phyloP scores from a whole-genome alignment of 306 rosid genomes.

The Clitoria ternatea region DNA sequence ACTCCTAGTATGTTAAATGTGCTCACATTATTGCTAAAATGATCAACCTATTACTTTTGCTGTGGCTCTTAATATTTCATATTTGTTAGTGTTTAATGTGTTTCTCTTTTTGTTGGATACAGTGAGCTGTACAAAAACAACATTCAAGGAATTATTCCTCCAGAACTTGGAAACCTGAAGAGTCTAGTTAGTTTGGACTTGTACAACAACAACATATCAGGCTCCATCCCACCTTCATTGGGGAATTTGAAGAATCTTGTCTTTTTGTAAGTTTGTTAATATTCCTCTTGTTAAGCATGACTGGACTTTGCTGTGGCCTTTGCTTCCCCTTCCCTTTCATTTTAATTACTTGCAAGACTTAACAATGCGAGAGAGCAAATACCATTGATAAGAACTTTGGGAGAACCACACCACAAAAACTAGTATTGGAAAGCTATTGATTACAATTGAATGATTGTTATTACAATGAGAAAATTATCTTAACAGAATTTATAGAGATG shows the following conservation, averaged over 20 bases:
- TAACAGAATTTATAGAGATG: no score
- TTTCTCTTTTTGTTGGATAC: conserved; percentile 19
- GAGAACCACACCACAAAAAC: no score
- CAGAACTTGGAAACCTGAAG: conserved; percentile 78
- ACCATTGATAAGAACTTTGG: conserved; percentile 5
- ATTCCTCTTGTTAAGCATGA: neutral
- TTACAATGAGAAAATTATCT: no score
- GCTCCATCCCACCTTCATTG: conserved; percentile 68
- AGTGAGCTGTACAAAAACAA: conserved; percentile 94
- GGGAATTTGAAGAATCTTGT: conserved; percentile 87
- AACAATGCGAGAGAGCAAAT: neutral
- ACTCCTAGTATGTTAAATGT: neutral
- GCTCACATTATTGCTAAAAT: neutral
- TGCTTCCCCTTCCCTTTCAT: neutral
- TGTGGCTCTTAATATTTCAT: neutral
- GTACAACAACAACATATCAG: conserved; percentile 85
- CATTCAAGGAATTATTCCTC: conserved; percentile 86
- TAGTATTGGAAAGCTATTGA: no score
- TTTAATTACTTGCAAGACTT: neutral
- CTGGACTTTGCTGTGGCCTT: neutral
- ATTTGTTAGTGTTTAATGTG: neutral
- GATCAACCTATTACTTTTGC: neutral
- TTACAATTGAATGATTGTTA: no score
- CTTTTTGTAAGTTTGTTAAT: conserved; percentile 68
- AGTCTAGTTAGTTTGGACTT: conserved; percentile 90